Base-by-base conservation (phyloP, 768 basidiomycete species). In the Lentinula detonsa region DNA sequence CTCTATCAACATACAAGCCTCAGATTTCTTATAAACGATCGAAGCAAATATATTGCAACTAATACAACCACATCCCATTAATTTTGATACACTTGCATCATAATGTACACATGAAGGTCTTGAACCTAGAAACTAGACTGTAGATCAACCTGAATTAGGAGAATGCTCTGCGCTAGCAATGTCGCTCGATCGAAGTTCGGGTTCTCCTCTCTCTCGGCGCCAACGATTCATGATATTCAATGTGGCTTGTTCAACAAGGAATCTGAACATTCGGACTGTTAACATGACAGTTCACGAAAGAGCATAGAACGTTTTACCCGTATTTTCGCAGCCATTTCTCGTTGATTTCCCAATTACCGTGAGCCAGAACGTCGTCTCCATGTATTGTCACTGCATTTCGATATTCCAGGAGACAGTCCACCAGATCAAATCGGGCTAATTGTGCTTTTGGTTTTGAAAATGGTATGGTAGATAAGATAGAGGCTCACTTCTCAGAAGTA, bases 291-390 rank as follows among this genome's bases (percentile, higher is more conserved):
- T 45, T 5, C 28, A 40, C 1, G 3, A 40, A 15, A 6, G 33
- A 43, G 50, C 37, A 57, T 13, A 43, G 3, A 34, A 11, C 1
- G 9, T 74, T 85, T 46, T 53, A 93, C 94, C 86, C 86, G 65
- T 91, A 95, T 73, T 90, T 85, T 60, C 85, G 81, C 49, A 97
- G 77, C 85, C 93, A 97, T 57, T 79, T 77, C 68, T 95, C 93
- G 15, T 81, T 78, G 43, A 97, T 79, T 73, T 98, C 95, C 93
- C 95, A 97, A 67, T 92, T 95, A 46, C 75, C 77, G 66, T 96
- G 92, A 3, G 87, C 86, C n/a, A 97, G 78, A 21, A 94, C 90
- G 67, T 98, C 95, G 65, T 96, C 91, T 11, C 93, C 93, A 62
- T 97, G 94, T 48, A 95, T 81, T 2, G 82, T 87, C 11, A 91